Percentiles rank a stretch among this genome's conserved stretches.
phyloP scores from a whole-genome alignment of 805 yeast genomes.

The Spathaspora gorwiae region DNA sequence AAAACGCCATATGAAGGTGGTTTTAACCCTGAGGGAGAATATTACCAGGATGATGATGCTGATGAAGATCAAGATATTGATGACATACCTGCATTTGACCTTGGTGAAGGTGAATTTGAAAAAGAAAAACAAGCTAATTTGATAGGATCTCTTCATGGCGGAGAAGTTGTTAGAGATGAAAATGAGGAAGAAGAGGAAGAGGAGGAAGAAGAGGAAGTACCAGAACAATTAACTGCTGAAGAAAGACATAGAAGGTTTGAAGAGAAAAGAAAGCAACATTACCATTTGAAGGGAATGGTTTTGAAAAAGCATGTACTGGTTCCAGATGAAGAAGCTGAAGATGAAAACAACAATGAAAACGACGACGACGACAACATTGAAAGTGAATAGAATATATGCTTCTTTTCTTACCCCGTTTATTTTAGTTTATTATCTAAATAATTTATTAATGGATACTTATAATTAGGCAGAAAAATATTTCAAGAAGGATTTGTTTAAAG shows the following conservation, averaged over 20 bases:
- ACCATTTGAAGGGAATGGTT: constrained; percentile 53
- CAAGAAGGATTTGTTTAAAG: constrained; percentile 47
- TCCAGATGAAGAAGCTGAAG: constrained; percentile 23
- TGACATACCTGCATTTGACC: constrained; percentile 47
- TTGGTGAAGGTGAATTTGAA: constrained; percentile 54
- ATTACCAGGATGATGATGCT: constrained; percentile 68
- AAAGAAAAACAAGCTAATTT: constrained; percentile 19
- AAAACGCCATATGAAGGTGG: constrained; percentile 95
- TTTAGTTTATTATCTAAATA: no score
- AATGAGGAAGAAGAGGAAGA: constrained; percentile 26
- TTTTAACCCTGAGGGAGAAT: constrained; percentile 75
- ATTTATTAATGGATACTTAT: no score
- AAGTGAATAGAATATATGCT: not conserved
- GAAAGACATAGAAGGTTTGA: constrained; percentile 68
- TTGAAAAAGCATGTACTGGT: constrained; percentile 32
- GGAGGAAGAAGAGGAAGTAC: constrained; percentile 36
- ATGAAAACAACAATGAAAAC: not conserved
- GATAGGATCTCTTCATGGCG: constrained; percentile 35
- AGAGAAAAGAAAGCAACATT: constrained; percentile 75
- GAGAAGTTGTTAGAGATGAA: constrained; percentile 28
- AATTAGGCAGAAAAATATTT: constrained; percentile 41
- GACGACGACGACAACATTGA: not conserved
- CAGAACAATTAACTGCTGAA: constrained; percentile 42
- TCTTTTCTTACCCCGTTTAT: not conserved
- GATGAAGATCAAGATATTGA: constrained; percentile 43